Base-by-base conservation (phyloP, 768 basidiomycete genomes). In the Amanita rubescens region DNA sequence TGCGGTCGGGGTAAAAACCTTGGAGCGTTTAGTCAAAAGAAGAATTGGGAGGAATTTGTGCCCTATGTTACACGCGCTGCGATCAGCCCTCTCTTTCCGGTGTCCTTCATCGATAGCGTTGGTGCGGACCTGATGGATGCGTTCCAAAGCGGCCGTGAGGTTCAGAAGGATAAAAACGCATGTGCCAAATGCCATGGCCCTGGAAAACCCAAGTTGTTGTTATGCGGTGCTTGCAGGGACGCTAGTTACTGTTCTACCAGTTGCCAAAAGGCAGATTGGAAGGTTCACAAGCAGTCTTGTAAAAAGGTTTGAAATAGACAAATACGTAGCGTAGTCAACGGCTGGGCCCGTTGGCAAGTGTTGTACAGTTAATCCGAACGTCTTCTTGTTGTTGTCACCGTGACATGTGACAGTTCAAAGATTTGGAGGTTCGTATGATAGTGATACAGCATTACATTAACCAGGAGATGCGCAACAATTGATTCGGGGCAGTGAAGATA, bases 1-100 rank as follows among this genome's bases (percentile, higher is more conserved):
- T 84, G 82, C 45, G 81, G 81, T 1, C 62, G 63, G 34, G 80
- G 80, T 3, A 69, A 80, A 42, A 71, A 75, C 44, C 63, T 75
- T 5, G 73, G 67, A 2, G 63, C 57, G 0, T 72, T 82, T 55
- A 57, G 57, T 0, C 64, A 59, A 12, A 55, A 62, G 0, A 41
- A 57, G 11, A 56, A 59, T 9, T 82, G 77, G 76, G 63, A 65
- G 54, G 32, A 49, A 1, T 59, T 82, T 11, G 70, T 70, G 1
- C 70, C 71, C 5, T 74, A 73, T 49, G 72, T 68, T 12, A 80
- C 77, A 1, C 68, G 81, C 8, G 64, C 73, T 4, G 83, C 78
- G 0, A 63, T 85, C 35, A 68, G 74, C 1, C 82, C 79, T 0
- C 63, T 84, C 10, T 83, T 82, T 49, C 69, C 76, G 0, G 71